Conservation (phyloP, 202 grass and related monocot genomes). For the Musa balbisiana region DNA sequence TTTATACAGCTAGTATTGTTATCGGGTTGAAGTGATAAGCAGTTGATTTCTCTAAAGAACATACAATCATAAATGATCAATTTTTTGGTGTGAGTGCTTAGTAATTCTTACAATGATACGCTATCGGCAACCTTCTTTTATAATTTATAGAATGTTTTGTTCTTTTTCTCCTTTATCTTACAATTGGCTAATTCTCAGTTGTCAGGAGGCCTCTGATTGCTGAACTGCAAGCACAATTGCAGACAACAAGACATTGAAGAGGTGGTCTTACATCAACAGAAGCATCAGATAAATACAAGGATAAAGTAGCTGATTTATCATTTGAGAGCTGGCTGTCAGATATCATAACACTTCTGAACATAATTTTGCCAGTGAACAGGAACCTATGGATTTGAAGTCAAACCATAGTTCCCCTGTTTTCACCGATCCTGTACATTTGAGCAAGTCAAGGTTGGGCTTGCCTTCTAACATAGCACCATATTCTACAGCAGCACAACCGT, state of each 20-base stretch:
- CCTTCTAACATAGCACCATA: constrained; percentile 32
- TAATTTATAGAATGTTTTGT: not conserved
- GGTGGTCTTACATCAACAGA: constrained; percentile 72
- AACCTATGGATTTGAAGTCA: constrained; percentile 53
- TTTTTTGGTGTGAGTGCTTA: constrained; percentile 12
- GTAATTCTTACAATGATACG: constrained; percentile 12
- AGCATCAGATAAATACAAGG: constrained; percentile 35
- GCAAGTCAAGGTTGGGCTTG: constrained; percentile 23
- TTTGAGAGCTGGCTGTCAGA: not conserved
- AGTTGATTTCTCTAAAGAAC: not conserved
- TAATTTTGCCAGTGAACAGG: not conserved
- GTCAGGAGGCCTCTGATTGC: constrained; percentile 29
- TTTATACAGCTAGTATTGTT: not conserved
- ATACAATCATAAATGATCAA: not conserved
- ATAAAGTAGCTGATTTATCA: not conserved
- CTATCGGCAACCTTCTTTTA: not conserved
- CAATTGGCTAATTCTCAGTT: constrained; percentile 18
- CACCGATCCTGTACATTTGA: constrained; percentile 44
- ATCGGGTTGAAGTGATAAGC: not conserved
- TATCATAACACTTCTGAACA: not conserved
- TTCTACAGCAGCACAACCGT: constrained; percentile 1
- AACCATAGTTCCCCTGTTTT: constrained; percentile 63
- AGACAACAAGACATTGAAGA: constrained; percentile 66
- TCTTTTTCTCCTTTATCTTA: not conserved
- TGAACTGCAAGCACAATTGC: constrained; percentile 46